Evolutionary conservation across 225 moss, liverwort and hornwort species (phyloP).

Genomic region (Lunularia cruciata): DNA sequence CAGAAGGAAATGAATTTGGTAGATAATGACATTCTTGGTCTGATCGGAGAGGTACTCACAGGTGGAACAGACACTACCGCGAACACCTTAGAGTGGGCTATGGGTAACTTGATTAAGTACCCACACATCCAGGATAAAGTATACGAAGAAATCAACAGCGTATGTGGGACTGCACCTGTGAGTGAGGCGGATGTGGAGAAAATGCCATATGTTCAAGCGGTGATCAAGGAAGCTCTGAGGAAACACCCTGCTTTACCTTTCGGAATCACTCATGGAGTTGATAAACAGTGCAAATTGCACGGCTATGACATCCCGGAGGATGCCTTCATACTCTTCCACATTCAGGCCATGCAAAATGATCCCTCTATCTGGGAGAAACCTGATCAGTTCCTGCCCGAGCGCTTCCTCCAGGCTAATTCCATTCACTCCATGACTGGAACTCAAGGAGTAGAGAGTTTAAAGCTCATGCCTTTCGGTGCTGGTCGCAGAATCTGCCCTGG

Average conservation of each 20-base stretch:
- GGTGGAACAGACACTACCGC: conserved; percentile 37
- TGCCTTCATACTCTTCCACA: conserved; percentile 35
- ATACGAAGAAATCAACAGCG: conserved; percentile 26
- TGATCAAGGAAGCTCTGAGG: conserved; percentile 24
- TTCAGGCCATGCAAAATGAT: conserved; percentile 42
- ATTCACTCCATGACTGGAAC: conserved; percentile 36
- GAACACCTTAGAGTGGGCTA: conserved; percentile 34
- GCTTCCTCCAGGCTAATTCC: conserved; percentile 27
- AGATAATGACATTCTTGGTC: conserved; percentile 24
- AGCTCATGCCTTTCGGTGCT: conserved; percentile 46
- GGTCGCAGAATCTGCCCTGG: conserved; percentile 41
- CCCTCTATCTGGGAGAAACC: conserved; percentile 34
- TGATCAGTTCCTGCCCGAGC: conserved; percentile 32
- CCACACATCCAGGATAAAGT: conserved; percentile 23
- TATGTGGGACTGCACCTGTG: conserved; percentile 18
- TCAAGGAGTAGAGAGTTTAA: conserved; percentile 31
- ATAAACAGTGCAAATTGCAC: conserved; percentile 26
- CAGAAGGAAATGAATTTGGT: conserved; percentile 20
- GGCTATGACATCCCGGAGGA: conserved; percentile 46
- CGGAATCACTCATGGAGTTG: conserved; percentile 31
- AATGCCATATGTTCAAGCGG: conserved; percentile 31
- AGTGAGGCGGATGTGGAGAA: conserved; percentile 24
- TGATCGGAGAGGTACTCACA: conserved; percentile 43
- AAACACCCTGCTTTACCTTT: conserved; percentile 29
- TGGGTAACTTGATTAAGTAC: conserved; percentile 24